phyloP scores from a whole-genome alignment of 495 filamentous ascomycete species.

The Neurospora sublineolata region DNA sequence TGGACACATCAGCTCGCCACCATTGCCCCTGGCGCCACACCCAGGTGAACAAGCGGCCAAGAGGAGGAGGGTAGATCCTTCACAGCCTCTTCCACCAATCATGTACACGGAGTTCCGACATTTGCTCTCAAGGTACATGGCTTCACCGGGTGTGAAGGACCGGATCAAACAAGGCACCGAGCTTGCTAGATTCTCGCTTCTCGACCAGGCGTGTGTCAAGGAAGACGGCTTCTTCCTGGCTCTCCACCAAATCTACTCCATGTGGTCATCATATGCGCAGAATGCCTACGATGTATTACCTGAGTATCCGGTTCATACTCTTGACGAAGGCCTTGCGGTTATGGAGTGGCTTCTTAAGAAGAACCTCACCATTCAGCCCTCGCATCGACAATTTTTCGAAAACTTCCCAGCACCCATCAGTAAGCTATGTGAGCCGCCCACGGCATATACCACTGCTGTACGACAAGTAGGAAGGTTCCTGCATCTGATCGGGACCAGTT shows the following conservation, averaged over 20 bases:
- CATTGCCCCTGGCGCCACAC: not conserved
- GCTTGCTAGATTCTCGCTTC: slow-evolving; percentile 41
- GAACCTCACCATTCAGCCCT: slow-evolving; percentile 23
- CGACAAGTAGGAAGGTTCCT: slow-evolving; percentile 24
- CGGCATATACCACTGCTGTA: slow-evolving; percentile 5
- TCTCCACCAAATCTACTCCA: slow-evolving; percentile 58
- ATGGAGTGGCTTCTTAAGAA: slow-evolving; percentile 29
- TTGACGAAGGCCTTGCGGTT: slow-evolving; percentile 27
- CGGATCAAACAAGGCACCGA: slow-evolving; percentile 20
- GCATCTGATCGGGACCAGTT: slow-evolving; percentile 22
- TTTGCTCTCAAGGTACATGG: not conserved
- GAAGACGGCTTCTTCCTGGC: slow-evolving; percentile 53
- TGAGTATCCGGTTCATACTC: not conserved
- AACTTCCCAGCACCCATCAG: slow-evolving; percentile 36
- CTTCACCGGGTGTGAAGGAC: not conserved
- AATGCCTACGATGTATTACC: slow-evolving; percentile 2
- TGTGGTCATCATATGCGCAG: slow-evolving; percentile 25
- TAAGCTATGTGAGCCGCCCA: slow-evolving; percentile 10
- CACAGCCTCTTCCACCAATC: not conserved
- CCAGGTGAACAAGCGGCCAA: not conserved
- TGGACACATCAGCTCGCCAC: not conserved
- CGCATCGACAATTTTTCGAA: slow-evolving; percentile 40
- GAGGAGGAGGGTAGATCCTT: not conserved
- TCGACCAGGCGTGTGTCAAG: slow-evolving; percentile 43
- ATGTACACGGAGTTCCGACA: not conserved